Base-by-base conservation (phyloP, 805 yeast genomes). In the Hanseniaspora taiwanica region DNA sequence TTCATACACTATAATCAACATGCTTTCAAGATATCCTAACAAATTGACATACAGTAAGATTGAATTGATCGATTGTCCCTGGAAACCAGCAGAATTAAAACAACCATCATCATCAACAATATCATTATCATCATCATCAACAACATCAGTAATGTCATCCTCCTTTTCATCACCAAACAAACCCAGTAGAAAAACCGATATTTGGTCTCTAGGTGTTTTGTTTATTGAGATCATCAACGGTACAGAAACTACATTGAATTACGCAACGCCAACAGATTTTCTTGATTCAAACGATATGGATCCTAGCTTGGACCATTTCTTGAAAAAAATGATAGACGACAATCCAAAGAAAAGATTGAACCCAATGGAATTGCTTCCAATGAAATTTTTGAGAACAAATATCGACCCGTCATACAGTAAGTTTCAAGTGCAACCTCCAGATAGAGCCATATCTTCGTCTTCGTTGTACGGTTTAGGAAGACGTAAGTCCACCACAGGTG, bases 131-230 rank as follows among this genome's bases (percentile, higher is more conserved):
- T n/a, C n/a, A n/a, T n/a, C n/a, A n/a, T n/a, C n/a, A n/a, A n/a
- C n/a, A n/a, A n/a, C n/a, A n/a, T n/a, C n/a, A n/a, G n/a, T n/a
- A n/a, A n/a, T n/a, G n/a, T n/a, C n/a, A n/a, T n/a, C n/a, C n/a
- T n/a, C n/a, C n/a, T n/a, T n/a, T n/a, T n/a, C n/a, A n/a, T 55
- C 52, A 13, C 60, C 54, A 38, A 51, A 58, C 27, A 72, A 68
- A 42, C 78, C 81, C 12, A 79, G 79, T 42, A 65, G 86, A 27
- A 82, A 85, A 56, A 78, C 96, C 0, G 98, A 91, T 62, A 80
- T 91, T 8, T 91, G 97, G 97, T 82, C 82, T 52, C 60, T 86
- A 31, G 98, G 96, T 6, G 83, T 83, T 0, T 56, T 81, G 6
- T 78, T 89, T 48, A 67, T 77, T 14, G 76, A 81, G 46, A 63